These are phyloP conservation scores for Lepiota brunneoincarnata DNA, from an alignment of 768 basidiomycete species.

Conservation along the genomic window DNA sequence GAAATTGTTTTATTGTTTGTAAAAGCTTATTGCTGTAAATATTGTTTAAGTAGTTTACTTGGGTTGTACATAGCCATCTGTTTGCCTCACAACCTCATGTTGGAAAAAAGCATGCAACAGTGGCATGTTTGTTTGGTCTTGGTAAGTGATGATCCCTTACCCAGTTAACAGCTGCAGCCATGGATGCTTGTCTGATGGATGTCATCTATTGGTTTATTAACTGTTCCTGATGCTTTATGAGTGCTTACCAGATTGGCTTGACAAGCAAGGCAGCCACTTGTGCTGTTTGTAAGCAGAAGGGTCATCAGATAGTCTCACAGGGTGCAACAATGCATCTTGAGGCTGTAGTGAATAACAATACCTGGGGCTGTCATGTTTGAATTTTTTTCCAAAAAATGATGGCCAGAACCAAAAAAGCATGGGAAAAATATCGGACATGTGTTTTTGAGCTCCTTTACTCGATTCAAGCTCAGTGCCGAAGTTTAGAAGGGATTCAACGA, in stretches of 20 bases:
- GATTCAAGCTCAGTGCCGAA: conserved; percentile 6
- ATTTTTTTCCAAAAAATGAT: conserved; percentile 5
- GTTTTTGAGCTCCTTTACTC: conserved; percentile 13
- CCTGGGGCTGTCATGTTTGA: not conserved
- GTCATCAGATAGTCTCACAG: conserved; percentile 24
- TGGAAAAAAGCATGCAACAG: no score
- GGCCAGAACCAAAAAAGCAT: conserved; percentile 8
- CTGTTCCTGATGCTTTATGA: conserved; percentile 30
- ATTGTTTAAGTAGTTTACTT: no score
- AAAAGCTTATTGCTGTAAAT: no score
- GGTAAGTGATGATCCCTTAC: no score
- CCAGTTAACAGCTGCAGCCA: conserved; percentile 15
- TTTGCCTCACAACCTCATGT: no score
- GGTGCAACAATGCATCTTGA: conserved; percentile 7
- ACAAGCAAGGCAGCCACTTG: conserved; percentile 34
- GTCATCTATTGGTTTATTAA: conserved; percentile 34
- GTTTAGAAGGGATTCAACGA: no score
- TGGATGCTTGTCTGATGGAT: conserved; percentile 34
- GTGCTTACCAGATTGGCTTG: conserved; percentile 30
- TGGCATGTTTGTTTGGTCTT: no score
- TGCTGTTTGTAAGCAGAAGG: no score
- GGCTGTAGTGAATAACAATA: not conserved
- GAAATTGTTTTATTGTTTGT: no score
- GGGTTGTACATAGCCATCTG: no score
- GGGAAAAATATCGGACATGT: conserved; percentile 15